Percentiles rank a stretch among this genome's conserved stretches.
Conservation (phyloP, 2,329 filamentous ascomycete species). For the Neonectria punicea region DNA sequence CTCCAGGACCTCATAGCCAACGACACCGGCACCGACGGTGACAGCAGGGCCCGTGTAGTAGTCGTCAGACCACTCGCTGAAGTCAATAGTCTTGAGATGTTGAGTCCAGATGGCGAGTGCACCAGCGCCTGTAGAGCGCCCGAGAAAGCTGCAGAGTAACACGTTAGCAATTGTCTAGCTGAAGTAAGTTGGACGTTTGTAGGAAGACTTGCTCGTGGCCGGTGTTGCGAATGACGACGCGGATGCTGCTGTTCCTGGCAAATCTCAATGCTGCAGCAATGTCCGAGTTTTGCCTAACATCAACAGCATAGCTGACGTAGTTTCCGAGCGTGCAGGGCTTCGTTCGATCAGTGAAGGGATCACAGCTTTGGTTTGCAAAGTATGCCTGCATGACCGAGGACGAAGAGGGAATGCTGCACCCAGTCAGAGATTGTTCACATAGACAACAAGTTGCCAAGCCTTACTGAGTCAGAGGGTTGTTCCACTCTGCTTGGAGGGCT, state of each 20-base stretch:
- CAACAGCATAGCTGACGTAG: constrained; percentile 53
- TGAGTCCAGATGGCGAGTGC: constrained; percentile 54
- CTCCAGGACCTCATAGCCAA: constrained; percentile 57
- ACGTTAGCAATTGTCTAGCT: neutral
- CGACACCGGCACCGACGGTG: constrained; percentile 65
- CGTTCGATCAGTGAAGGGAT: constrained; percentile 48
- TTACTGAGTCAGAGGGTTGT: constrained; percentile 49
- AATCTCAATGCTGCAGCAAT: constrained; percentile 50
- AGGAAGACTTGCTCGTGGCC: constrained; percentile 41
- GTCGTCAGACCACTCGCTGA: constrained; percentile 53
- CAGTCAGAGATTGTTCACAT: constrained; percentile 4
- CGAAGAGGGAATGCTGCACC: constrained; percentile 46
- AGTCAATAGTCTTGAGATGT: constrained; percentile 52
- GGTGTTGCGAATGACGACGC: constrained; percentile 49
- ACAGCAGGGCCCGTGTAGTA: constrained; percentile 62
- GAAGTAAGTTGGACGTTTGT: neutral
- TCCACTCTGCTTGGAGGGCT: constrained; percentile 49
- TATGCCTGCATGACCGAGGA: constrained; percentile 54
- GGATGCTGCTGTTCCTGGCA: constrained; percentile 50
- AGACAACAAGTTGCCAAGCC: neutral
- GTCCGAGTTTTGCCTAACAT: constrained; percentile 45
- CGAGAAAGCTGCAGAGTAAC: constrained; percentile 35
- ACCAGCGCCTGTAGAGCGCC: constrained; percentile 53
- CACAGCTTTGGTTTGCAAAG: constrained; percentile 52
- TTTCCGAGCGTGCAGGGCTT: constrained; percentile 56